Evolutionary conservation across 306 rosid species (phyloP), one percentile per base, ranked within the genome.

Genomic region (Crataegus laevigata): DNA sequence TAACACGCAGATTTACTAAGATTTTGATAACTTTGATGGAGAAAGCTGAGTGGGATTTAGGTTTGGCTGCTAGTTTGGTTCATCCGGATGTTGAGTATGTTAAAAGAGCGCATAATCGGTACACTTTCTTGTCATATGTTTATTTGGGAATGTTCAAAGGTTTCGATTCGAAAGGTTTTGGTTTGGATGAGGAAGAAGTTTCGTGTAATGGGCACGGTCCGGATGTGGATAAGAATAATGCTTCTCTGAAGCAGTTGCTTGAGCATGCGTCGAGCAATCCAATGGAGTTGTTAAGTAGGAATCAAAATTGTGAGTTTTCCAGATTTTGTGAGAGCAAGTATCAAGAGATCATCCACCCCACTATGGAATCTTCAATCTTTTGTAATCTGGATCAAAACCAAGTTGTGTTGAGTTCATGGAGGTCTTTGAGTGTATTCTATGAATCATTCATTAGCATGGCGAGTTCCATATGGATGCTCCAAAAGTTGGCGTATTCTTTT

Each of bases 261-360:
- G 96, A 96, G 88, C 99, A 96, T 47, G 96, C 88, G 29, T 92
- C 98, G 2, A 87, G 96, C 87, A 96, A 89, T 74, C 93, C 98
- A 10, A 84, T 92, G 92, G 96, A 96, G 67, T 85, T 92, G 85
- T 89, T 94, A 21, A 83, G 89, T 29, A 81, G 79, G 71, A 86
- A 89, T 71, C 81, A 82, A 3, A 72, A 77, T 60, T 92, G 93
- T 42, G 89, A 85, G 19, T 94, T 94, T 82, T 87, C 97, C 0
- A 84, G 83, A 62, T 92, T 89, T 82, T 94, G 99, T 52, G 97
- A 89, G 89, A 84, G 71, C 42, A 92, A 94, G 88, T 94, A 94
- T 26, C 96, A 90, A 74, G 89, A 77, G 69, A 91, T 94, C 24
- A 80, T 94, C 68, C 96, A 90, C 79, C 97, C 92, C 19, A 84